A percentile compares a stretch with the other conserved stretches of the same genome.
These are phyloP conservation scores for Aquilaria yunnanensis DNA, from an alignment of 345 rosid genomes.

Conservation along the genomic window DNA sequence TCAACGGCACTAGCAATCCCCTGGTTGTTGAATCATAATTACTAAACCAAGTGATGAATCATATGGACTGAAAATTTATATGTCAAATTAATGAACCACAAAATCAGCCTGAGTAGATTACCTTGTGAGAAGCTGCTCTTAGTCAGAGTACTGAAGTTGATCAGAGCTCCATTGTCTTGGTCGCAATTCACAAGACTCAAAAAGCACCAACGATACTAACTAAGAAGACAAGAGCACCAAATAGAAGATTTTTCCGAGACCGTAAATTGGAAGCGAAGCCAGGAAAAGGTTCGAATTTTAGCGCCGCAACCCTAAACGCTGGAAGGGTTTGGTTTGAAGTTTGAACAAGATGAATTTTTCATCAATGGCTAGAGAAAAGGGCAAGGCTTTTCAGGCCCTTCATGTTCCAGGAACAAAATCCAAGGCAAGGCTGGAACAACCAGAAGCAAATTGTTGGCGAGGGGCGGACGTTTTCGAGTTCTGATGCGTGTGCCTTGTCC, in stretches of 20 bases:
- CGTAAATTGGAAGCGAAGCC: background rate
- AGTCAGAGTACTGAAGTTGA: slow-evolving; percentile 22
- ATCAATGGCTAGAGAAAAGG: background rate
- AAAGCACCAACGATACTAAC: slow-evolving; percentile 2
- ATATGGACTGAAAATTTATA: background rate
- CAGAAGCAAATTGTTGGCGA: too few species aligned
- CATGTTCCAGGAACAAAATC: background rate
- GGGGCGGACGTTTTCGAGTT: too few species aligned
- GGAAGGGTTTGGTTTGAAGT: too few species aligned
- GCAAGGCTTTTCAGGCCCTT: too few species aligned
- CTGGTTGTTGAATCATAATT: background rate
- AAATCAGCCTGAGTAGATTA: too few species aligned
- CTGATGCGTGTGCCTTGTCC: too few species aligned
- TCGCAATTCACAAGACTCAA: slow-evolving; percentile 15
- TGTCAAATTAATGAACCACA: too few species aligned
- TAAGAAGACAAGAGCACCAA: background rate
- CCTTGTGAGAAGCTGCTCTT: too few species aligned
- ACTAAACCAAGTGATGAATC: background rate
- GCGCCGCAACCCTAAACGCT: too few species aligned
- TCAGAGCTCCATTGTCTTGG: background rate
- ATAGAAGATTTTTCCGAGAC: background rate
- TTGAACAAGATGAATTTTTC: too few species aligned
- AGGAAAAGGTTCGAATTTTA: background rate
- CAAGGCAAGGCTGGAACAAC: background rate
- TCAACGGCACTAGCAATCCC: too few species aligned